Evolutionary conservation across 2,329 filamentous ascomycete species (phyloP), one percentile per base, ranked within the genome.

Genomic region (Pochonia chlamydosporia): DNA sequence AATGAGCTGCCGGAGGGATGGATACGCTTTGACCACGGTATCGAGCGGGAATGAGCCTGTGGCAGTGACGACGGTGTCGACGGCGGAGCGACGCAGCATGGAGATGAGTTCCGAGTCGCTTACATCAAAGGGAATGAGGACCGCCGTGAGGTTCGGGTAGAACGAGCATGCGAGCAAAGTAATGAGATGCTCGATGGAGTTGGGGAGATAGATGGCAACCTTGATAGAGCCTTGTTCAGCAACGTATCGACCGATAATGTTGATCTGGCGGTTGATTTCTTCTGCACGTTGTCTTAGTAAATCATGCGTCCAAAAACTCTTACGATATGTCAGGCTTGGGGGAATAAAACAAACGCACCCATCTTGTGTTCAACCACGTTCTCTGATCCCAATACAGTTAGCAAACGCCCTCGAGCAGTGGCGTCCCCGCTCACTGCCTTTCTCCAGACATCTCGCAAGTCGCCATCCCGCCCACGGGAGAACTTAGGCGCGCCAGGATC

Each of bases 401-500:
- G 72, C 50, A 96, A 77, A 58, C 82, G 82, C 50, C 87, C 87
- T 53, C 81, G 82, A 35, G 78, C 78, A 26, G 83, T 84, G 40
- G 84, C 79, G 30, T 82, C 80, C 47, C 82, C 78, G 28, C 63
- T 89, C 9, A 84, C 74, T 36, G 82, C 86, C 59, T 79, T 79
- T 53, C 84, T 81, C 93, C 93, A 99, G 48, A 99, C 75, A 66
- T 99, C 92, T 46, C 92, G 80, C 54, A 99, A 72, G 59, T 99
- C 92, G 39, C 93, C 93, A 64, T 95, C 84, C 47, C 87, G 83
- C 42, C 92, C 92, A 48, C 78, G 74, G 9, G 85, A 78, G 87
- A 91, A 96, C 68, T 89, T 89, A 40, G 88, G 85, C 40, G 85
- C 81, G 37, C 84, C 86, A 0, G 84, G 70, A 46, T 90, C 86